Evolutionary conservation across 2,329 filamentous ascomycete species (phyloP), one percentile per base, ranked within the genome.

Genomic region (Penicillium sp.): DNA sequence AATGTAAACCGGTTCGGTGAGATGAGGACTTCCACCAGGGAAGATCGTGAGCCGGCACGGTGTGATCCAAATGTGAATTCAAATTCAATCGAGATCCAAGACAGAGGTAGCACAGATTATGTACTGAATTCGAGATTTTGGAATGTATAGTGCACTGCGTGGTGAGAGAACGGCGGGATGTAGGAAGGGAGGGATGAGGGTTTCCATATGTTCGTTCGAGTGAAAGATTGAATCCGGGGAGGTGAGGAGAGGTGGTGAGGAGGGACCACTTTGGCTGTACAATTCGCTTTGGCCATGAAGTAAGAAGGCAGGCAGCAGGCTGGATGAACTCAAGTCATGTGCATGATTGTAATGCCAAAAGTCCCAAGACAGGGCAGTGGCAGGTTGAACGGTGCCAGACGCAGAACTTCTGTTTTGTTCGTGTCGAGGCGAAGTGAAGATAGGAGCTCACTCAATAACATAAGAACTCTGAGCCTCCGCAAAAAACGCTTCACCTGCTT

Each of bases 401-500:
- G 2, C 8, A 28, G 2, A 40, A 26, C 30, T 12, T 33, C 30
- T 12, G 30, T 12, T 12, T 3, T 33, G 12, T 9, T 4, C 47
- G 1, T 30, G 30, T 51, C 47, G 17, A 19, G 26, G 47, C 15
- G 7, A 53, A 35, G 26, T 19, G 22, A 40, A 15, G 17, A 10
- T 37, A 2, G 24, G 17, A 28, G 28, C 19, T 53, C 40, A 44
- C 24, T 33, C 38, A n/a, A 45, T 24, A 30, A 28, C 28, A 19
- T 44, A 45, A 37, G 9, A 40, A 19, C 17, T 38, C 3, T 24
- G 33, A 5, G 63, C 55, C 35, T 78, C 74, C 10, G 53, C 28
- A 74, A 75, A 78, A 4, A 78, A 58, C 2, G 59, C 58, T 40
- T 68, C 57, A 7, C 69, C 76, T 2, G 73, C 69, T 13, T 64